Evolutionary conservation across 768 basidiomycete genomes (phyloP).

Genomic region (Inosperma sp.): DNA sequence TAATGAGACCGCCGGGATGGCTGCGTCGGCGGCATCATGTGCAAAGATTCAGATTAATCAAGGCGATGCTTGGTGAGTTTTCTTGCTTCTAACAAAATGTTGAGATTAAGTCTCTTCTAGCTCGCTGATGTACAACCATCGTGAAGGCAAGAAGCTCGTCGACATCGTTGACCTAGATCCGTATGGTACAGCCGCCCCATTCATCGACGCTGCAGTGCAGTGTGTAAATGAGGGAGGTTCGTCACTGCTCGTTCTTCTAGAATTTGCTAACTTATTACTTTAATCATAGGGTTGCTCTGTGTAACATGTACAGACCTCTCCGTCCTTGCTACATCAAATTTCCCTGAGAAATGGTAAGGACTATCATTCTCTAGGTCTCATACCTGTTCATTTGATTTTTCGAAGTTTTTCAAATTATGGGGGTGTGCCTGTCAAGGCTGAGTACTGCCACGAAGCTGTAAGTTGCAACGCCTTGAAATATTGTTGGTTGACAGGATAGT

Average conservation of each 20-base stretch:
- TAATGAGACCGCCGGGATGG: conserved; percentile 24
- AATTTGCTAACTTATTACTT: background rate
- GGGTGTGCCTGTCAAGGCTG: conserved; percentile 83
- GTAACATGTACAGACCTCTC: conserved; percentile 96
- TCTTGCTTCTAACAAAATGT: background rate
- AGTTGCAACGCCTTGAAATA: conserved; percentile 21
- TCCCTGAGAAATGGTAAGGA: conserved; percentile 90
- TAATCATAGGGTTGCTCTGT: conserved; percentile 69
- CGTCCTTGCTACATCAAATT: conserved; percentile 90
- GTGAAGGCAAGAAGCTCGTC: conserved; percentile 66
- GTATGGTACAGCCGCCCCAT: conserved; percentile 95
- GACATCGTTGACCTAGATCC: conserved; percentile 98
- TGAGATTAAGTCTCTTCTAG: conserved; percentile 36
- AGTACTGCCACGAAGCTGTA: conserved; percentile 93
- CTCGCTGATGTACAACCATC: conserved; percentile 85
- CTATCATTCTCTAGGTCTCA: background rate
- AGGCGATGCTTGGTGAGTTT: conserved; percentile 85
- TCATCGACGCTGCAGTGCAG: conserved; percentile 93
- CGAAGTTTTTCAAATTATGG: conserved; percentile 92
- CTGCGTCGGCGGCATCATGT: conserved; percentile 14
- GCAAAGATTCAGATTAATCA: conserved; percentile 78
- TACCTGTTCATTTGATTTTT: background rate
- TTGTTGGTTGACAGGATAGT: background rate
- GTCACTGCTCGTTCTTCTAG: no score
- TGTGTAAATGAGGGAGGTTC: conserved; percentile 81